phyloP scores from a whole-genome alignment of 2,329 filamentous ascomycete genomes.

The Paramyrothecium roridum region DNA sequence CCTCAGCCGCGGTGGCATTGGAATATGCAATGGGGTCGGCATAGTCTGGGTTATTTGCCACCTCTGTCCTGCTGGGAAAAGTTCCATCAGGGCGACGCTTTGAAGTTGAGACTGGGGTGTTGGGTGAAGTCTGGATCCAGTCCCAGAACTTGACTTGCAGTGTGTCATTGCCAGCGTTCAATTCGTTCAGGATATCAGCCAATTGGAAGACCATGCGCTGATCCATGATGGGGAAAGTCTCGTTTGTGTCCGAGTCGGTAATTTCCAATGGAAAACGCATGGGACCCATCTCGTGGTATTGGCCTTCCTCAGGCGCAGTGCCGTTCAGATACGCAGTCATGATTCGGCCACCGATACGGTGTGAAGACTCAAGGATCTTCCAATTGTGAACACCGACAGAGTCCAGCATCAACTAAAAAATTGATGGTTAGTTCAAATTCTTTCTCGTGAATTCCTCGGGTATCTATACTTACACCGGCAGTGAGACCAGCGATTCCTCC shows the following conservation, averaged over 20 bases:
- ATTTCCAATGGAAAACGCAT: slow-evolving; percentile 40
- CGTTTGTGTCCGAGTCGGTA: slow-evolving; percentile 34
- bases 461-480: background rate
- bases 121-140: slow-evolving; percentile 34
- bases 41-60: slow-evolving; percentile 15
- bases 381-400: slow-evolving; percentile 40
- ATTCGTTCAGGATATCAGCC: slow-evolving; percentile 33
- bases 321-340: slow-evolving; percentile 38
- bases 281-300: slow-evolving; percentile 35
- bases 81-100: slow-evolving; percentile 23
- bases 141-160: slow-evolving; percentile 37
- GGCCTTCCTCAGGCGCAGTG: slow-evolving; percentile 20
- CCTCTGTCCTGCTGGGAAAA: slow-evolving; percentile 16
- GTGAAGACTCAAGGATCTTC: slow-evolving; percentile 39
- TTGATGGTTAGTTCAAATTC: no score
- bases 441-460: no score
- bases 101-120: slow-evolving; percentile 20
- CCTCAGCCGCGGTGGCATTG: slow-evolving; percentile 17
- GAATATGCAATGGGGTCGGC: slow-evolving; percentile 13
- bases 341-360: slow-evolving; percentile 38
- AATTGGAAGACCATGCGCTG: slow-evolving; percentile 40
- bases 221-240: slow-evolving; percentile 37
- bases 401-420: slow-evolving; percentile 30
- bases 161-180: slow-evolving; percentile 27
- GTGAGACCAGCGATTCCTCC: slow-evolving; percentile 30